A percentile compares a stretch with the other conserved stretches of the same genome.
These are phyloP conservation scores for Leptodermis oblonga DNA, from an alignment of 257 asterid species.

Conservation along the genomic window DNA sequence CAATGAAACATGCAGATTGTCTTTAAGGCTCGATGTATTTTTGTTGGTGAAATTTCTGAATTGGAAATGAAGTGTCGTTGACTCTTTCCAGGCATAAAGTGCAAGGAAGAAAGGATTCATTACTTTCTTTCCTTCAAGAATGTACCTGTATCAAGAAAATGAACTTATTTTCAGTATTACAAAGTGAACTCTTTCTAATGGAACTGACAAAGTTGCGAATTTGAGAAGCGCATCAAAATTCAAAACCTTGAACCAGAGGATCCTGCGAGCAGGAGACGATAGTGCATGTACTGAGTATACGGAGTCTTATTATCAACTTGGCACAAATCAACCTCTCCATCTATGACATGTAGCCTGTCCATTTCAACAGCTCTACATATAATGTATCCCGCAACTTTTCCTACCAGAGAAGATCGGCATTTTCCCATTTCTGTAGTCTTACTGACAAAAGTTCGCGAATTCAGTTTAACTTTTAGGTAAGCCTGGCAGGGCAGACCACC, in stretches of 20 bases:
- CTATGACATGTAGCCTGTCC: conserved; percentile 36
- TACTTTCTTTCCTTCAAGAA: conserved; percentile 51
- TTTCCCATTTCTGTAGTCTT: not conserved
- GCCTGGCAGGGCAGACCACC: conserved; percentile 45
- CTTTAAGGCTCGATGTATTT: conserved; percentile 21
- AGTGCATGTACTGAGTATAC: conserved; percentile 56
- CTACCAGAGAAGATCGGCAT: conserved; percentile 22
- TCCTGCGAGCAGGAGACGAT: conserved; percentile 42
- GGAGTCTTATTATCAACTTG: conserved; percentile 42
- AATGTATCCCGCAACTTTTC: conserved; percentile 42
- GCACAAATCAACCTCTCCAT: conserved; percentile 48
- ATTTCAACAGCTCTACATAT: conserved; percentile 33
- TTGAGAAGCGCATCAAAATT: not conserved
- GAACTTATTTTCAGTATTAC: too few relatives aligned
- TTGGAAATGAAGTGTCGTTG: conserved; percentile 41
- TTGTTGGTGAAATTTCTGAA: conserved; percentile 30
- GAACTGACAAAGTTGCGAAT: not conserved
- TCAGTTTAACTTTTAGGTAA: conserved; percentile 32
- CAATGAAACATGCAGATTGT: conserved; percentile 43
- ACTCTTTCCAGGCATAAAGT: conserved; percentile 43
- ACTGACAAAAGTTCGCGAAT: not conserved
- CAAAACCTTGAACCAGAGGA: conserved; percentile 57
- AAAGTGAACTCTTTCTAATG: not conserved
- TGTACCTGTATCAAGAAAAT: conserved; percentile 43
- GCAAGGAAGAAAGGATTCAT: conserved; percentile 48